These are phyloP conservation scores for Sporisorium sorghi DNA, from an alignment of 1,284 basidiomycete genomes.

Conservation along the genomic window DNA sequence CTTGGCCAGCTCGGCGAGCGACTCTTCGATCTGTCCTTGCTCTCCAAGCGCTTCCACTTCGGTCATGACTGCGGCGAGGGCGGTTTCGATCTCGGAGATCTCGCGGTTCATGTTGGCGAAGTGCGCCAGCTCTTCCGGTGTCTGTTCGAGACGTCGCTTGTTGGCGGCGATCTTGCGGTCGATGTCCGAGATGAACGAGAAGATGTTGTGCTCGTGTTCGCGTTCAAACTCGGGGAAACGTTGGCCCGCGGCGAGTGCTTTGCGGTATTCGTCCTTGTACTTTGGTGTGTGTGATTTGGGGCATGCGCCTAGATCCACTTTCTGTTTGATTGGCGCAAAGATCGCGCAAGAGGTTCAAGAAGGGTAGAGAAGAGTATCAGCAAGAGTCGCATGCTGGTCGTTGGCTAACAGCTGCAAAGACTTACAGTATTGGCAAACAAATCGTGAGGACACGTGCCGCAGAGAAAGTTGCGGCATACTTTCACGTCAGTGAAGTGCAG, in stretches of 20 bases:
- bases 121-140: constrained; percentile 98
- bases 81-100: constrained; percentile 98
- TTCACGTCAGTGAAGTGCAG: constrained; percentile 96
- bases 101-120: constrained; percentile 99
- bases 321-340: constrained; percentile 68
- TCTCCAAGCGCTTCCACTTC: constrained; percentile 98
- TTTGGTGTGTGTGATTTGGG: constrained; percentile 96
- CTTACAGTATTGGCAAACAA: constrained; percentile 89
- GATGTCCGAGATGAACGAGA: constrained; percentile 96
- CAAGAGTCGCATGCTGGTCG: neutral
- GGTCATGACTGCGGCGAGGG: constrained; percentile 96
- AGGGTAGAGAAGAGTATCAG: neutral
- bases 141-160: constrained; percentile 95
- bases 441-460: constrained; percentile 96
- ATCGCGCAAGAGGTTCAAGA: neutral
- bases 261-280: constrained; percentile 89
- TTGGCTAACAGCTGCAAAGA: neutral
- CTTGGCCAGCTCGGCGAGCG: constrained; percentile 94
- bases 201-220: constrained; percentile 89
- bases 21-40: constrained; percentile 97
- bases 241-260: constrained; percentile 78
- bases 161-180: constrained; percentile 94
- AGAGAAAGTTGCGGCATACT: constrained; percentile 98
- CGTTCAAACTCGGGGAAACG: constrained; percentile 64
- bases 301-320: constrained; percentile 99